Evolutionary conservation across 2,329 filamentous ascomycete genomes (phyloP), one percentile per base, ranked within the genome.

Genomic region (Massarina eburnea): DNA sequence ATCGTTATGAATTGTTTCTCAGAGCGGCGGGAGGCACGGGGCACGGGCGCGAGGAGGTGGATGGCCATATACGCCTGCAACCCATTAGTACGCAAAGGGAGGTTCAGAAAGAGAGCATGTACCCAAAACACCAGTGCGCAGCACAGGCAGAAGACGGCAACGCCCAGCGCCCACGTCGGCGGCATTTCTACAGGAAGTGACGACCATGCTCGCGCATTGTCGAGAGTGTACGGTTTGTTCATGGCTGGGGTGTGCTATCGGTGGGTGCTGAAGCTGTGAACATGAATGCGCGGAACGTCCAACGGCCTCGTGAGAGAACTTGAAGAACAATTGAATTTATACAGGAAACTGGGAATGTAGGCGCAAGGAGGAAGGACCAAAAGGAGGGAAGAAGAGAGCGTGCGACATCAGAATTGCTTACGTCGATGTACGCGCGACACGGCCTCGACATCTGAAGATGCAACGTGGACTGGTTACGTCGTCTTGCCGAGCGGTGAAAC

Each of bases 1-100:
- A 90, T 85, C 3, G 89, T 95, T 39, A 83, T 80, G 76, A 92
- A 99, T 29, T 80, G 84, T 75, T 94, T 96, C 70, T 99, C 94
- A 24, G 89, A 89, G 3, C 81, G 77, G 26, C 84, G 77, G 2
- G 89, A 81, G 19, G 78, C 74, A 45, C 94, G 88, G 8, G 94
- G 94, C 40, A 84, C 83, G 14, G 91, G 91, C 8, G 91, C 91
- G 66, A 95, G 77, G 48, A 90, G 69, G 65, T 83, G 84, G 39
- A 96, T 80, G 49, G 85, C 72, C 41, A 82, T 62, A 64, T 88
- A 91, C 61, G 85, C 67, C 84, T 87, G 41, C 35, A 40, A 9
- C 3, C 19, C 9, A 30, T 41, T 30, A 41, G 39, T 8, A 36
- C 30, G 20, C 26, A 7, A 29, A 20, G 20, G 41, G 19, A 37